These are phyloP conservation scores for Vairimorpha apis DNA, from an alignment of 371 early-diverging fungal species.

Conservation along the genomic window DNA sequence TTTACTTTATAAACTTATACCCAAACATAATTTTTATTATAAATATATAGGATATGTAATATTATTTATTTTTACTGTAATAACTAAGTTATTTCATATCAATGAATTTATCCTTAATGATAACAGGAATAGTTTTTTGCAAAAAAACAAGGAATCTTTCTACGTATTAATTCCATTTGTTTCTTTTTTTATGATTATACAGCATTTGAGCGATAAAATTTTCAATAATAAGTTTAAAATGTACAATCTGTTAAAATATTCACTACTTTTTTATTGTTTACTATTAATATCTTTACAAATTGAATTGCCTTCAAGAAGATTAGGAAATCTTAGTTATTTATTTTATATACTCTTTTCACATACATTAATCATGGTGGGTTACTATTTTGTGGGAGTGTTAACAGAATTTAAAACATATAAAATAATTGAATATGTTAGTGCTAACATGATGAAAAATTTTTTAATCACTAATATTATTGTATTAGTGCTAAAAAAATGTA, in stretches of 20 bases:
- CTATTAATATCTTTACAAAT: constrained; percentile 1
- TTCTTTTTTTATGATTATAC: constrained; percentile 49
- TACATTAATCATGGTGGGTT: constrained; percentile 39
- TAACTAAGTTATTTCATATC: not conserved
- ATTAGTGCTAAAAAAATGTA: constrained; percentile 44
- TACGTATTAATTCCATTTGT: constrained; percentile 49
- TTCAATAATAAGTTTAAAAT: not conserved
- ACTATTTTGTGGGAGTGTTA: constrained; percentile 26
- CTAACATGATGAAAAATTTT: constrained; percentile 53
- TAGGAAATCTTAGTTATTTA: constrained; percentile 40
- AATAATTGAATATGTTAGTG: constrained; percentile 7
- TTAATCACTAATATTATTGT: constrained; percentile 56
- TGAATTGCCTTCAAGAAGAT: constrained; percentile 35
- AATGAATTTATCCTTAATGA: constrained; percentile 7
- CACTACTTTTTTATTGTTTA: constrained; percentile 15
- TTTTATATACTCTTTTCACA: constrained; percentile 32
- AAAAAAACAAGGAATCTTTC: constrained; percentile 59
- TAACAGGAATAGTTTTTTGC: constrained; percentile 38
- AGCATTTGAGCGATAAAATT: not conserved
- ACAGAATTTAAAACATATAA: not conserved
- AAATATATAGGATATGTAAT: not conserved
- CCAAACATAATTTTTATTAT: not conserved
- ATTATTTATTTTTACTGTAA: not conserved
- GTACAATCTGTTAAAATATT: not conserved
- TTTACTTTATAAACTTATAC: not conserved